A percentile compares a stretch with the other conserved stretches of the same genome.
Conservation (phyloP, 164 flowering plant species). For the Chimonanthus praecox region DNA sequence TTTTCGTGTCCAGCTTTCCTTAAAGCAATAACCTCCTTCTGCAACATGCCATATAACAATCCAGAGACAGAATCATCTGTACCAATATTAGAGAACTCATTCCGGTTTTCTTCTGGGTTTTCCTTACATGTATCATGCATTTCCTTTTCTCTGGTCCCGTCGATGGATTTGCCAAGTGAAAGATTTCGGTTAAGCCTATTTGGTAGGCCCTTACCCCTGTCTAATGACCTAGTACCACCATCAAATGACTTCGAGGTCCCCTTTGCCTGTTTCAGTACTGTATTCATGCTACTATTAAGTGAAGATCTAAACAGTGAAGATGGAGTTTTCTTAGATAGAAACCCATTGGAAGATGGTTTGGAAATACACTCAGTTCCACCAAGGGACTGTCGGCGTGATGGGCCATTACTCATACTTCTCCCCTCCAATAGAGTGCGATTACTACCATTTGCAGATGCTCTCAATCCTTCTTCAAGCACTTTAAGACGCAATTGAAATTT, state of each 20-base stretch:
- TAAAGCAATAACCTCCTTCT: conserved; percentile 28
- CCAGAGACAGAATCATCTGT: conserved; percentile 25
- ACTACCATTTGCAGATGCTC: background rate
- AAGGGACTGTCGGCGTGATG: conserved; percentile 13
- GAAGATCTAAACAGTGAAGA: conserved; percentile 10
- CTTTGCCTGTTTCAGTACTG: conserved; percentile 14
- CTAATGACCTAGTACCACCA: conserved; percentile 16
- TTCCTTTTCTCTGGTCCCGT: background rate
- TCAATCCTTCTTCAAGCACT: conserved; percentile 21
- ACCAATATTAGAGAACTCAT: background rate
- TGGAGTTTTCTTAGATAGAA: conserved; percentile 49
- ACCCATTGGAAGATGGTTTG: conserved; percentile 26
- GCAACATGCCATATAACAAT: conserved; percentile 22
- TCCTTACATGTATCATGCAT: conserved; percentile 1
- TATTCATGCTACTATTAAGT: conserved; percentile 6
- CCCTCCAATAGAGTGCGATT: background rate
- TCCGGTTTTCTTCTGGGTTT: conserved; percentile 5
- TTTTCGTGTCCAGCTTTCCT: conserved; percentile 25
- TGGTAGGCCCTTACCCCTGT: conserved; percentile 5
- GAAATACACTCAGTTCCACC: conserved; percentile 19
- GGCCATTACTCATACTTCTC: conserved; percentile 5
- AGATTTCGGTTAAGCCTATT: conserved; percentile 1
- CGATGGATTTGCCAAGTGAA: background rate
- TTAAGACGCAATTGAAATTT: conserved; percentile 19
- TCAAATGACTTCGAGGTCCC: conserved; percentile 24